A percentile compares a stretch with the other conserved stretches of the same genome.
Evolutionary conservation across 345 rosid species (phyloP).

Genomic region (Populus alba): DNA sequence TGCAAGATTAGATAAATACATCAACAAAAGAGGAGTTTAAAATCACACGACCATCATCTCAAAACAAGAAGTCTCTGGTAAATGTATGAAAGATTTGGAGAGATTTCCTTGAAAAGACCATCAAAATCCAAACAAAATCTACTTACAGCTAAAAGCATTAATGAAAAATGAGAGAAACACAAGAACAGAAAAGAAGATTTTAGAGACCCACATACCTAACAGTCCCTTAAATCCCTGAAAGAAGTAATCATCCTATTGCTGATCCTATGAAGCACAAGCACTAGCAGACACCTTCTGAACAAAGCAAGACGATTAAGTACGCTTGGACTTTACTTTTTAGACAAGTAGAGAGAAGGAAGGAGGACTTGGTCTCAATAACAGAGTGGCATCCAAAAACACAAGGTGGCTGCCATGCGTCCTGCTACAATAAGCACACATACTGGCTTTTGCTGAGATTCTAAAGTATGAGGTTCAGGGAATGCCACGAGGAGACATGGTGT

Average conservation of each 20-base stretch:
- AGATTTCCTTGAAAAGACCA: not conserved
- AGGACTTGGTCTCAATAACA: no score
- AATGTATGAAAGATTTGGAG: not conserved
- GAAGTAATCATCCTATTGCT: slow-evolving; percentile 7
- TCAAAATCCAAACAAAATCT: not conserved
- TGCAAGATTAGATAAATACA: not conserved
- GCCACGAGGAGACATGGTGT: slow-evolving; percentile 46
- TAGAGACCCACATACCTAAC: slow-evolving; percentile 31
- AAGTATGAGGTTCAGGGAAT: slow-evolving; percentile 34
- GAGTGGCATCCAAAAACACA: not conserved
- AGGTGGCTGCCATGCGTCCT: slow-evolving; percentile 3
- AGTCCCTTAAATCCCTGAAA: slow-evolving; percentile 29
- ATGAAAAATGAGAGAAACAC: slow-evolving; percentile 21
- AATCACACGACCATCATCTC: not conserved
- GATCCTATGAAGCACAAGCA: not conserved
- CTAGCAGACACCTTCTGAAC: not conserved
- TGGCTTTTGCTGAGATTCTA: slow-evolving; percentile 31
- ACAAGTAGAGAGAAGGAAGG: not conserved
- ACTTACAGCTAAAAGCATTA: not conserved
- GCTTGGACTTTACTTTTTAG: not conserved
- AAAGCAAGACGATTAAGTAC: not conserved
- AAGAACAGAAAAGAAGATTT: slow-evolving; percentile 12
- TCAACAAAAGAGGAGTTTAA: not conserved
- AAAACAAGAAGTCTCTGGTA: not conserved
- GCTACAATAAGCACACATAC: not conserved